Percentiles rank a stretch among this genome's conserved stretches.
phyloP scores from a whole-genome alignment of 345 rosid genomes.

The Angophora floribunda region DNA sequence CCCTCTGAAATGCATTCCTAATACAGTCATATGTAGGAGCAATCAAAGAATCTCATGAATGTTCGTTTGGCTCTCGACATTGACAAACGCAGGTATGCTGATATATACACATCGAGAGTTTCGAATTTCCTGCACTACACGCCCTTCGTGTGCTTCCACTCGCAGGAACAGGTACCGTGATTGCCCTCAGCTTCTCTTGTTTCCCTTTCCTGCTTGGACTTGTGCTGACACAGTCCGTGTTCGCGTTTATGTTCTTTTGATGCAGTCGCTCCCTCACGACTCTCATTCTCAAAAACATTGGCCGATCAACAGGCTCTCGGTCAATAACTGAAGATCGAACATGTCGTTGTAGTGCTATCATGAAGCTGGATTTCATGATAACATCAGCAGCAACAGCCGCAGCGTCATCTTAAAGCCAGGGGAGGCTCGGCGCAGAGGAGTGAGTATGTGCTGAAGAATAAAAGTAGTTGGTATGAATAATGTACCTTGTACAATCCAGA shows the following conservation, averaged over 20 bases:
- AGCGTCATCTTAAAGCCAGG: too few species aligned
- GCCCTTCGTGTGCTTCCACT: conserved; percentile 89
- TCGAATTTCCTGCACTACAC: conserved; percentile 83
- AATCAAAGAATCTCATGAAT: neutral
- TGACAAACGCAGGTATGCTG: conserved; percentile 57
- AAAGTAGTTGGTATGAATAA: neutral
- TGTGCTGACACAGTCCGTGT: neutral
- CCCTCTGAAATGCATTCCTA: neutral
- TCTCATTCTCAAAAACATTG: conserved; percentile 26
- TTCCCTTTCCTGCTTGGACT: neutral
- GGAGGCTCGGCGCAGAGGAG: neutral
- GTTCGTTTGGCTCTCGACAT: neutral
- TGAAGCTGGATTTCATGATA: neutral
- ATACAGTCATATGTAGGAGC: neutral
- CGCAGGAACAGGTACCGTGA: conserved; percentile 75
- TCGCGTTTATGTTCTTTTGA: neutral
- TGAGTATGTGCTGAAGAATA: neutral
- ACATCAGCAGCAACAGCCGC: neutral
- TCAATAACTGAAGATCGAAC: neutral
- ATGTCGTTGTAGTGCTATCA: neutral
- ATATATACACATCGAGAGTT: conserved; percentile 86
- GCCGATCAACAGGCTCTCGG: conserved; percentile 12
- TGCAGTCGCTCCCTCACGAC: conserved; percentile 84
- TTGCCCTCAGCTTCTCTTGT: neutral
- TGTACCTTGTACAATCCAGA: neutral